phyloP scores from a whole-genome alignment of 371 early-diverging fungal genomes.

The Globomyces sp. region DNA sequence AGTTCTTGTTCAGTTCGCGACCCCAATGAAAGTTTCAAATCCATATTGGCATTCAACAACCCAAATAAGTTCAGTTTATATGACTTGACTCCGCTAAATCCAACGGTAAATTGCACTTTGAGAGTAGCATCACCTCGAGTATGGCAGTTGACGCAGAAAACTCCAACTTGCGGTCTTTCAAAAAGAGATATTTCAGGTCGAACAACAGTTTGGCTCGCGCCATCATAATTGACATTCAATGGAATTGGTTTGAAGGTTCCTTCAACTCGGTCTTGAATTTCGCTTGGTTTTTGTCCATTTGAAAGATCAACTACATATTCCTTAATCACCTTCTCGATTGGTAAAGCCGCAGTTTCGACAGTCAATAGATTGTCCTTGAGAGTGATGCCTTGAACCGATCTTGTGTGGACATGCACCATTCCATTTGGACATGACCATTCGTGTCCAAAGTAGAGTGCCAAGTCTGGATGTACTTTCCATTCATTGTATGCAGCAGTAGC shows the following conservation, averaged over 20 bases:
- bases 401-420: background rate
- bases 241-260: background rate
- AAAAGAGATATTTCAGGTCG: background rate
- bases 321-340: background rate
- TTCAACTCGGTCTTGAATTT: background rate
- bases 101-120: background rate
- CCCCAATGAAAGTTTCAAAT: background rate
- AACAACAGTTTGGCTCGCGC: conserved; percentile 7
- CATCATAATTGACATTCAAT: background rate
- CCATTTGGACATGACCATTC: conserved; percentile 1
- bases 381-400: background rate
- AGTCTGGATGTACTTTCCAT: background rate
- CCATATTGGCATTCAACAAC: conserved; percentile 5
- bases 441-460: conserved; percentile 1
- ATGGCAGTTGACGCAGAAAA: conserved; percentile 8
- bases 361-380: background rate
- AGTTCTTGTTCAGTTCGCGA: background rate
- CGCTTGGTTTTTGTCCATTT: background rate
- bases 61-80: conserved; percentile 8
- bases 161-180: background rate
- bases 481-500: conserved; percentile 2
- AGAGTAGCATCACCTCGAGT: background rate
- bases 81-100: background rate
- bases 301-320: background rate
- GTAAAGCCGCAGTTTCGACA: background rate